phyloP scores from a whole-genome alignment of 306 rosid species.

The Cucurbita maxima region DNA sequence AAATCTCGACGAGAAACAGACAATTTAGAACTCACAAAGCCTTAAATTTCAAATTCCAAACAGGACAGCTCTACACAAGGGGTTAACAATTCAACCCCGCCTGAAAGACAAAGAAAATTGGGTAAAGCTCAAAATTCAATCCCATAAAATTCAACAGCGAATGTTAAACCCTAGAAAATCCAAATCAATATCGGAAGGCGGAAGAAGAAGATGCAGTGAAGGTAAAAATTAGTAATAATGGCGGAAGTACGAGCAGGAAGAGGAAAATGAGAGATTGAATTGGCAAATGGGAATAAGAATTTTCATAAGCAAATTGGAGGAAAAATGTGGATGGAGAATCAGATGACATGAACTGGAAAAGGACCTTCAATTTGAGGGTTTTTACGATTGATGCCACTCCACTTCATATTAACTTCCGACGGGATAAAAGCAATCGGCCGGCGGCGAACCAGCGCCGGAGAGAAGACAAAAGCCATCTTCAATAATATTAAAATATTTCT shows the following conservation, averaged over 20 bases:
- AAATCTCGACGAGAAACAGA: not conserved
- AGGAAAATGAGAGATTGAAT: not conserved
- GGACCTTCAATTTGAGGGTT: not conserved
- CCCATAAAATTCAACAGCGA: not conserved
- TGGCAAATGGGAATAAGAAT: not conserved
- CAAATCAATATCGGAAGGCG: not conserved
- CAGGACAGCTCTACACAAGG: not conserved
- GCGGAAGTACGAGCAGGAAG: not conserved
- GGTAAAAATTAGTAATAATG: not conserved
- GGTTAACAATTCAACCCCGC: not conserved
- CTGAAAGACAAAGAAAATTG: not conserved
- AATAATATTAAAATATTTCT: too few species aligned
- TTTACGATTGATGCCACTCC: conserved; percentile 5
- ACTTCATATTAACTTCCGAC: not conserved
- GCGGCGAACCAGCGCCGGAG: not conserved
- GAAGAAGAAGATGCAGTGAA: not conserved
- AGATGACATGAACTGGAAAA: not conserved
- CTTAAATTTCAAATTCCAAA: not conserved
- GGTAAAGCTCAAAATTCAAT: not conserved
- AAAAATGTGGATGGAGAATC: conserved; percentile 1
- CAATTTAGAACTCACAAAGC: not conserved
- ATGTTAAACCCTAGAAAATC: not conserved
- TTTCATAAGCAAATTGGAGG: not conserved
- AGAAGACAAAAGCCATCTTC: not conserved
- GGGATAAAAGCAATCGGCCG: not conserved